Percentiles rank a stretch among this genome's conserved stretches.
Conservation (phyloP, 192 early-diverging fungal species). For the Helicostylum pulchrum region DNA sequence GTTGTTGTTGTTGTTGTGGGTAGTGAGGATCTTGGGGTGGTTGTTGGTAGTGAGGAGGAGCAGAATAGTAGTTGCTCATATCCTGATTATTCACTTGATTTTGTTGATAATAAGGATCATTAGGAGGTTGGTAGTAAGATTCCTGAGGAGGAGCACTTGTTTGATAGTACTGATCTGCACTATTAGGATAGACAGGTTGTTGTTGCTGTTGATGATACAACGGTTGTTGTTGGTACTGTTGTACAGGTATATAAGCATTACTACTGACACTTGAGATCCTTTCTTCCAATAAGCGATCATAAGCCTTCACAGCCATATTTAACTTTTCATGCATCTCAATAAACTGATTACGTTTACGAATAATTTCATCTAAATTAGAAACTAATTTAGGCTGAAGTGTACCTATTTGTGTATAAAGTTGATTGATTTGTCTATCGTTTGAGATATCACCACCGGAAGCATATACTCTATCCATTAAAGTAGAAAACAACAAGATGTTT, state of each 20-base stretch:
- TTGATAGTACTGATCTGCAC: neutral
- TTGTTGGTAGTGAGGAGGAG: constrained; percentile 3
- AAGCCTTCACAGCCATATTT: constrained; percentile 74
- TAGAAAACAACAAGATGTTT: constrained; percentile 86
- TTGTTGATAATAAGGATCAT: constrained; percentile 3
- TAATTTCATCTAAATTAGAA: constrained; percentile 68
- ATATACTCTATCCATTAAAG: constrained; percentile 80
- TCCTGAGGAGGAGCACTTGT: too few relatives aligned
- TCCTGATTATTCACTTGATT: too few relatives aligned
- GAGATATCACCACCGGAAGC: constrained; percentile 73
- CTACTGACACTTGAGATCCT: constrained; percentile 43
- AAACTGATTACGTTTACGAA: constrained; percentile 70
- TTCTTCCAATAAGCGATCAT: constrained; percentile 85
- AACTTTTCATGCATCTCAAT: constrained; percentile 83
- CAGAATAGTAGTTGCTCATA: neutral
- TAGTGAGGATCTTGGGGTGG: neutral
- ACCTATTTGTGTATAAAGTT: constrained; percentile 83
- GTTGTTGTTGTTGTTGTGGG: neutral
- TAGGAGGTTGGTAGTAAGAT: neutral
- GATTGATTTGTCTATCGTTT: constrained; percentile 71
- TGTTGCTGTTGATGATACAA: constrained; percentile 6
- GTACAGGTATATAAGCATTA: constrained; percentile 8
- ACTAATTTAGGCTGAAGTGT: constrained; percentile 83
- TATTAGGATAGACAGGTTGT: neutral
- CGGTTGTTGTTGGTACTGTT: constrained; percentile 2